phyloP scores from a whole-genome alignment of 2,329 filamentous ascomycete genomes.

The Botrytis tulipae region DNA sequence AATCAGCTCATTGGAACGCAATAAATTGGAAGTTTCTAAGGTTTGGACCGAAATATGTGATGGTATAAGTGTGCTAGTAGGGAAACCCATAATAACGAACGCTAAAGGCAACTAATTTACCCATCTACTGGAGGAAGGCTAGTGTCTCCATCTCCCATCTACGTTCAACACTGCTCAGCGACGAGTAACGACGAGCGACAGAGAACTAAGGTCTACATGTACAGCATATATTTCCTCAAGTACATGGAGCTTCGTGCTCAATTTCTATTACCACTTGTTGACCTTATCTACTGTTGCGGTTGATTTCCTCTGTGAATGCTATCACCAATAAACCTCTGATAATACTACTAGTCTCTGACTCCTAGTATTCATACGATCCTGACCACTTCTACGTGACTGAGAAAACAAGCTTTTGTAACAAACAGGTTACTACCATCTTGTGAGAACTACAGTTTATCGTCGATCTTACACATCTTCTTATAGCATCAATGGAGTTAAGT shows the following conservation, averaged over 20 bases:
- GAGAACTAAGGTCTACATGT: neutral
- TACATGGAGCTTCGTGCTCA: neutral
- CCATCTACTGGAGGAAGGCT: neutral
- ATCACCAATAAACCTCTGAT: no score
- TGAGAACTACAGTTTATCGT: neutral
- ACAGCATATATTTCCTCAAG: neutral
- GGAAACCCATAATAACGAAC: no score
- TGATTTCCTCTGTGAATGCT: no score
- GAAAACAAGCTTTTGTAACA: neutral
- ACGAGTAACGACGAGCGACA: neutral
- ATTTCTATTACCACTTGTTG: neutral
- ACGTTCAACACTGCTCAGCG: neutral
- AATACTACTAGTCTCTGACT: no score
- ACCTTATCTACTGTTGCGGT: no score
- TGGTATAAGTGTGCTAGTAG: neutral
- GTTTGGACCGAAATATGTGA: rapidly evolving
- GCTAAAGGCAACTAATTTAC: no score
- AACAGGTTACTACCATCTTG: neutral
- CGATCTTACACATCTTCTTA: neutral
- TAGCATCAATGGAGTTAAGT: neutral
- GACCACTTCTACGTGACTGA: no score
- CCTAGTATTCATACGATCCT: no score
- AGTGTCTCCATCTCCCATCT: neutral
- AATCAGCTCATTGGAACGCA: no score
- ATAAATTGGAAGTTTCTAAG: neutral